Conservation (phyloP, 2,329 filamentous ascomycete species). For the Thermomyces lanuginosus region DNA sequence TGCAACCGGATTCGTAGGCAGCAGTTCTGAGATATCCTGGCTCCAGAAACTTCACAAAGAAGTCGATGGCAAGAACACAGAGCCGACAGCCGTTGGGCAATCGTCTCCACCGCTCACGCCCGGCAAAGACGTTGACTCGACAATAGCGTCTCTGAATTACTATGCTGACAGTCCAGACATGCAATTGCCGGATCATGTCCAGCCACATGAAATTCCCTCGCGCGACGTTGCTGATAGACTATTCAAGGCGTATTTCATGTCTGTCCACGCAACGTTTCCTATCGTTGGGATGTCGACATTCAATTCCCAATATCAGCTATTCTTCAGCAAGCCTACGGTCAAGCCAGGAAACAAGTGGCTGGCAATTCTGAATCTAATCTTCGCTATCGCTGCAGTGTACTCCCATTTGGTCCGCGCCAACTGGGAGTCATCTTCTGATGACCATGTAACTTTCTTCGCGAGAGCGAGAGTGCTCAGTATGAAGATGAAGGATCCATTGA, state of each 20-base stretch:
- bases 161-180: conserved; percentile 28
- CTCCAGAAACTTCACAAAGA: conserved; percentile 24
- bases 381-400: conserved; percentile 28
- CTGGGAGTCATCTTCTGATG: conserved; percentile 21
- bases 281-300: conserved; percentile 28
- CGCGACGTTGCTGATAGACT: conserved; percentile 22
- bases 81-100: conserved; percentile 12
- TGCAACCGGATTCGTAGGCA: conserved; percentile 28
- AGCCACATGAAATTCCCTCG: conserved; percentile 22
- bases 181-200: conserved; percentile 17
- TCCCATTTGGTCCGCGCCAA: conserved; percentile 21
- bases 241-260: conserved; percentile 25
- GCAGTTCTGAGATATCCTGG: conserved; percentile 31
- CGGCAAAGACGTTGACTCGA: conserved; percentile 11
- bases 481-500: conserved; percentile 22
- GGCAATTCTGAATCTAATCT: conserved; percentile 30
- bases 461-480: conserved; percentile 24
- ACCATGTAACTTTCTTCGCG: conserved; percentile 27
- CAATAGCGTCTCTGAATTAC: conserved; percentile 19
- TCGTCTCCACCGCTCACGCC: conserved; percentile 15
- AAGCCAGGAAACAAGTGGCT: conserved; percentile 26
- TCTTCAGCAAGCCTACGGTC: conserved; percentile 18
- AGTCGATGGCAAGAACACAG: conserved; percentile 14
- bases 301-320: conserved; percentile 25
- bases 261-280: conserved; percentile 30